Percentiles rank a stretch among this genome's conserved stretches.
phyloP scores from a whole-genome alignment of 1,139 yeast species.

The Nematodospora anomalae region DNA sequence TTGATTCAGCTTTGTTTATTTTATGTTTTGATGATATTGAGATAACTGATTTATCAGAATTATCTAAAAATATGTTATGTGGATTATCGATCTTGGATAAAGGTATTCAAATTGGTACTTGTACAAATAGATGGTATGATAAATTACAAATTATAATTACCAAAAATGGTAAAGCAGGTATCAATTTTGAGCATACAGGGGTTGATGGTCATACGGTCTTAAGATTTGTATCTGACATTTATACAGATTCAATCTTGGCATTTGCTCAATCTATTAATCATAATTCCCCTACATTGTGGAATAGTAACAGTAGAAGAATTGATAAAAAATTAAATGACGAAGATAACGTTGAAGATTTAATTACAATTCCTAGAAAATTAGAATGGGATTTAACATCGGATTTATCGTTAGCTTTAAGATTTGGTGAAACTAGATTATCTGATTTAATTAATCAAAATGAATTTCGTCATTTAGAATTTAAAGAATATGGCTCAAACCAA shows the following conservation, averaged over 20 bases:
- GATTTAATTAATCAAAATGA: conserved; percentile 90
- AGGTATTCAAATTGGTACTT: conserved; percentile 90
- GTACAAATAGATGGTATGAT: conserved; percentile 95
- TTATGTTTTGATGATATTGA: conserved; percentile 80
- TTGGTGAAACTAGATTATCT: conserved; percentile 86
- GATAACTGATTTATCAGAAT: conserved; percentile 62
- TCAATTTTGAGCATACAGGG: conserved; percentile 93
- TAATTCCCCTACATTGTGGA: conserved; percentile 79
- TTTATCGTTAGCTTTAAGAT: conserved; percentile 74
- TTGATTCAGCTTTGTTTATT: conserved; percentile 79
- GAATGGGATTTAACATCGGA: conserved; percentile 87
- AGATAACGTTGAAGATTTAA: conserved; percentile 29
- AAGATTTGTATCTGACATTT: conserved; percentile 84
- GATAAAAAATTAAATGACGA: too few species aligned
- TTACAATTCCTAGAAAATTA: conserved; percentile 77
- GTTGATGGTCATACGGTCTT: conserved; percentile 94
- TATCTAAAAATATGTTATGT: conserved; percentile 82
- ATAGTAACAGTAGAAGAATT: conserved; percentile 8
- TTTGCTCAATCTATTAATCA: conserved; percentile 84
- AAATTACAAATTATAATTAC: conserved; percentile 86
- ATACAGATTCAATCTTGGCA: conserved; percentile 83
- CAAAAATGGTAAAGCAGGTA: conserved; percentile 90
- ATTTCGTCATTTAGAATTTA: conserved; percentile 77
- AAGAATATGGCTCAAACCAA: conserved; percentile 69
- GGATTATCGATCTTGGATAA: conserved; percentile 77